phyloP scores from a whole-genome alignment of 108 stramenopile species.

The Mayamaea pseudoterrestris region DNA sequence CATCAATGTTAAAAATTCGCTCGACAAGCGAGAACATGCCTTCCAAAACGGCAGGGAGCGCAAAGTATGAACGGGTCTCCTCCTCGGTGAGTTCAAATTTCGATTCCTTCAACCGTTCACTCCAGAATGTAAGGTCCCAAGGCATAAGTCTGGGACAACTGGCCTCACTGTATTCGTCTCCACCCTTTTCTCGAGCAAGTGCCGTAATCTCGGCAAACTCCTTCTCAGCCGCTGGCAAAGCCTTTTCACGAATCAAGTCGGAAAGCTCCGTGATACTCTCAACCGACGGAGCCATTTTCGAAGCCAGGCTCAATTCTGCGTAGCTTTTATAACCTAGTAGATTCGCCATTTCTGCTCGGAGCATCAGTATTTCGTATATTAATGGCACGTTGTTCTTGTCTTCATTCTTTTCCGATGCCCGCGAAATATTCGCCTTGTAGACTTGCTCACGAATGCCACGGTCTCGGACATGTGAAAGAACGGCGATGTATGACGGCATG shows the following conservation, averaged over 20 bases:
- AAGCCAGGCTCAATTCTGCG: constrained; percentile 76
- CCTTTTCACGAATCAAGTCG: constrained; percentile 84
- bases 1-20: constrained; percentile 83
- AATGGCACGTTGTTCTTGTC: constrained; percentile 84
- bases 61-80: constrained; percentile 94
- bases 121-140: constrained; percentile 89
- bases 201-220: constrained; percentile 83
- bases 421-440: constrained; percentile 79
- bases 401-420: constrained; percentile 64
- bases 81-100: constrained; percentile 92
- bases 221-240: constrained; percentile 81
- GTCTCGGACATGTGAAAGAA: constrained; percentile 83
- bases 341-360: constrained; percentile 70
- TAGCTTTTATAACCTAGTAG: constrained; percentile 87
- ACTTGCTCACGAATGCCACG: constrained; percentile 80
- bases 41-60: constrained; percentile 82
- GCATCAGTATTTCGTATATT: constrained; percentile 79
- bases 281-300: constrained; percentile 92
- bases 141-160: constrained; percentile 67
- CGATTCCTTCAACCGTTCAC: constrained; percentile 92
- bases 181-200: constrained; percentile 63
- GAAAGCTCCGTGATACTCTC: constrained; percentile 74
- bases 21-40: constrained; percentile 89
- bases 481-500: constrained; percentile 88
- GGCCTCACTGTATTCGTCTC: constrained; percentile 60